Evolutionary conservation across 2,329 filamentous ascomycete genomes (phyloP), one percentile per base, ranked within the genome.

Genomic region (Aspergillus versicolor): DNA sequence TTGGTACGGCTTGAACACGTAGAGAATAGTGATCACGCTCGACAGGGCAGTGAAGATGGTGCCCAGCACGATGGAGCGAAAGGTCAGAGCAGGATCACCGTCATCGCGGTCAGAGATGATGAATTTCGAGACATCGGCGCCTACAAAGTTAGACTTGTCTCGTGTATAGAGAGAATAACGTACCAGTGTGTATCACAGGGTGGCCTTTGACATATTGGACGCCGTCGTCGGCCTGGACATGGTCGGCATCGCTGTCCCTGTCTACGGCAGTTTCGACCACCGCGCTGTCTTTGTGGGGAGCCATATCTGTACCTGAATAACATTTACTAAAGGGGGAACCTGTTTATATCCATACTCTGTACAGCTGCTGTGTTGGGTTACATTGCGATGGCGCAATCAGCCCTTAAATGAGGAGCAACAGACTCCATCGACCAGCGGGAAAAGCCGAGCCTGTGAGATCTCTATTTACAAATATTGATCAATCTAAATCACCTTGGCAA

Each of bases 21-120:
- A 54, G 24, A 48, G 37, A 13, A 54, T 54, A 4, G 52, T 54
- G 12, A 54, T 54, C n/a, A 48, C 44, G 42, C 52, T 48, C 1
- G 56, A 55, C 13, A 55, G 21, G 5, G 37, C 43, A 30, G 43
- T 42, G 27, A 54, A 43, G 32, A 53, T 61, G 0, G 80, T 79
- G 2, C 81, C 79, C 46, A 85, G 60, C 38, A 84, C 63, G 5
- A 85, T 57, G 50, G 79, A 78, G 40, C 83, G 80, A 57, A 85
- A 82, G 0, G 81, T 85, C 61, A 85, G 63, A 3, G 81, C 71
- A 1, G 69, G 67, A 27, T 85, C 79, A n/a, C 69, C 65, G 54
- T 85, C 83, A 61, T 85, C 83, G 4, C 83, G 75, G 52, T 40
- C 42, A 13, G 51, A 46, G 7, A 53, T 15, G 30, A 53, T 45